Evolutionary conservation across 129 eudicot species (phyloP), one percentile per base, ranked within the genome.

Genomic region (Apium graveolens): DNA sequence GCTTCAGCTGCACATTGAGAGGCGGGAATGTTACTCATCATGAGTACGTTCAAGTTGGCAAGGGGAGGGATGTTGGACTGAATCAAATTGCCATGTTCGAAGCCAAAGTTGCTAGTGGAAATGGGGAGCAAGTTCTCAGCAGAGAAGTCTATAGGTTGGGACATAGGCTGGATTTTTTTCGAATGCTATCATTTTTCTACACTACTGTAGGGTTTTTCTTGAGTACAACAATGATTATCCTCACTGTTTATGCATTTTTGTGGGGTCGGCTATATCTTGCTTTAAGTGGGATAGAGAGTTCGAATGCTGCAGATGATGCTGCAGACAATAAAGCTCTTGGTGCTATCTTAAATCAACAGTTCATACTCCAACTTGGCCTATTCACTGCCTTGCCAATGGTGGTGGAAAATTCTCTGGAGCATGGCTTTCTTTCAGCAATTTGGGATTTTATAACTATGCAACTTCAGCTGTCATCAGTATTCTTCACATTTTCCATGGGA

Each of bases 21-120:
- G 98, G 98, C 7, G 98, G 98, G 37, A 94, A 94, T 57, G 92
- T 94, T 44, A 94, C 98, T 53, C 98, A 91, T 75, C 98, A 91
- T 53, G 98, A 94, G 80, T 94, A 94, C 81, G 87, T 94, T 32
- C 98, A 94, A 80, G 97, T 94, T 10, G 97, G 98, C 39, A 94
- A 94, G 84, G 98, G 98, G 74, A 87, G 98, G 78, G 98, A 94
- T 83, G 98, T 94, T 13, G 98, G 98, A 60, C 80, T 94, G 79
- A 94, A 94, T 76, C 98, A 94, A 80, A 86, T 94, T 60, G 87
- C 98, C 9, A 94, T 94, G 98, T 94, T 94, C 75, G 98, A 94
- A 86, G 98, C 98, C 17, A 94, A 94, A 77, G 98, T 94, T 65
- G 90, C 98, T 48, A 91, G 98, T 46, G 98, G 98, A 31, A 94